phyloP scores from a whole-genome alignment of 148 eudicot species.

The Pouteria glomerata region DNA sequence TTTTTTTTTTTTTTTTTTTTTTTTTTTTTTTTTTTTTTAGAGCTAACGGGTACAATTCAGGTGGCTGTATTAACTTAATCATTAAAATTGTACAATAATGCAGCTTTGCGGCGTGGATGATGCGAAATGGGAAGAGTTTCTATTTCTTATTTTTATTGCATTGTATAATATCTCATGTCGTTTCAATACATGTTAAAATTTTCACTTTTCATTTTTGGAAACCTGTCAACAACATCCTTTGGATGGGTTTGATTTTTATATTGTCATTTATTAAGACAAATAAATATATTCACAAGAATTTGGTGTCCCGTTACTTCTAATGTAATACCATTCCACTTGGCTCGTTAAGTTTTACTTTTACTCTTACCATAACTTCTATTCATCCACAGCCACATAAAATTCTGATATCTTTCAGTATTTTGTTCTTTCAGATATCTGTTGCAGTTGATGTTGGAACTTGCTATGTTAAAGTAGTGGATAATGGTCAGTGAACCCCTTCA shows the following conservation, averaged over 20 bases:
- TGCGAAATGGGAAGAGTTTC: not conserved
- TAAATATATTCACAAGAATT: not conserved
- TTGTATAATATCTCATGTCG: not conserved
- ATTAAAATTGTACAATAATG: not conserved
- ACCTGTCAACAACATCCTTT: not conserved
- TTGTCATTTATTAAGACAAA: not conserved
- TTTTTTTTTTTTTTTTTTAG: not conserved
- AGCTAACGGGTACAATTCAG: not conserved
- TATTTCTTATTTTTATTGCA: not conserved
- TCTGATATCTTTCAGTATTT: not conserved
- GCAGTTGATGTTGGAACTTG: constrained; percentile 60
- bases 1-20: too few relatives aligned
- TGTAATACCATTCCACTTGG: not conserved
- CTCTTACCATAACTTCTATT: not conserved
- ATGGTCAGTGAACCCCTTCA: constrained; percentile 66
- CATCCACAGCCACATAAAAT: not conserved
- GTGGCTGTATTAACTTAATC: not conserved
- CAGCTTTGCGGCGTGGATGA: not conserved
- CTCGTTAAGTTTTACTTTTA: not conserved
- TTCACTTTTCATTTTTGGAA: not conserved
- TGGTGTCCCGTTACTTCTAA: not conserved
- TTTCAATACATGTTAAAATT: not conserved
- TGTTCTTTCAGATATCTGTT: constrained; percentile 55
- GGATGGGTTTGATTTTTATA: not conserved
- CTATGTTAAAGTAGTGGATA: constrained; percentile 79